Conservation (phyloP, 73 alveolate genomes). For the Paramecium primaurelia region DNA sequence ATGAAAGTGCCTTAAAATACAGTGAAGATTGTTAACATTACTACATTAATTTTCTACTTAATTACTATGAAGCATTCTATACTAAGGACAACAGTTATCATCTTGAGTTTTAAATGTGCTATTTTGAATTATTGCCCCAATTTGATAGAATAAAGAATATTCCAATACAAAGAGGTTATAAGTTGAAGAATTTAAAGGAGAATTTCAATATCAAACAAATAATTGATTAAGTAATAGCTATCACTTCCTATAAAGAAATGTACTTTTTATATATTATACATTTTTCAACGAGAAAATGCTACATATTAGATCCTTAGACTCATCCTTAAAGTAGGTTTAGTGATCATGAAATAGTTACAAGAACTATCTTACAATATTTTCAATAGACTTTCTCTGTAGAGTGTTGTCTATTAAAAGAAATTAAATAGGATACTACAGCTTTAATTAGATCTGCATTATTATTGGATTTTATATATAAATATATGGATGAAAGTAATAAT, state of each 20-base stretch:
- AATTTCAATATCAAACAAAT: background rate
- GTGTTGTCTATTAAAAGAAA: background rate
- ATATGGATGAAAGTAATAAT: background rate
- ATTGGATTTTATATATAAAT: background rate
- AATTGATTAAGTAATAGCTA: background rate
- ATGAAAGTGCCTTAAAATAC: background rate
- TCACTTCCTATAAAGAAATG: conserved; percentile 21
- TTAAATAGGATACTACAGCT: conserved; percentile 9
- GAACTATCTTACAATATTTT: background rate
- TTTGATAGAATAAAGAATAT: background rate
- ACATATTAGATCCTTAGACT: background rate
- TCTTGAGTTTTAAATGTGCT: background rate
- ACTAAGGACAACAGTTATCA: conserved; percentile 27
- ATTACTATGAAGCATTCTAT: background rate
- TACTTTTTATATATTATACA: conserved; percentile 1
- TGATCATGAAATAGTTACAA: conserved; percentile 27
- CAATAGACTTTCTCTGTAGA: background rate
- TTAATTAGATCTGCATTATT: background rate
- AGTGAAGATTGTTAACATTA: background rate
- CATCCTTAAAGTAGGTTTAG: background rate
- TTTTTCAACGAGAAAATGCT: background rate
- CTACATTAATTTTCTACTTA: background rate
- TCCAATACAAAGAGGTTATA: background rate
- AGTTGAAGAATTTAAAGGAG: background rate
- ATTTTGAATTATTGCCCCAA: conserved; percentile 14